Percentiles rank a stretch among this genome's conserved stretches.
These are phyloP conservation scores for Amylostereum chailletii DNA, from an alignment of 1,284 basidiomycete species.

Conservation along the genomic window DNA sequence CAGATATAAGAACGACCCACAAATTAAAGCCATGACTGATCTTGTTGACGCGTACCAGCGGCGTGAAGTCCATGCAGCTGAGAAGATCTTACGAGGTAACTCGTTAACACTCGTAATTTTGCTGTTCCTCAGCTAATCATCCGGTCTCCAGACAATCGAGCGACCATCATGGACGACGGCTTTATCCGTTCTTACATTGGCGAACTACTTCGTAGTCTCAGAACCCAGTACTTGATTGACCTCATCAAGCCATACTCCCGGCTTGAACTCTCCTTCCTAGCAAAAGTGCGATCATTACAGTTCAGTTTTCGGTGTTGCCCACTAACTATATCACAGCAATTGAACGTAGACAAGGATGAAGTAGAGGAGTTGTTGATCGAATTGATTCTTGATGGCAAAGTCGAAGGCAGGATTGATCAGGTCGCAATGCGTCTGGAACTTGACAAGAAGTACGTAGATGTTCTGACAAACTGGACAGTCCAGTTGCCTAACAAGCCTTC, in stretches of 20 bases:
- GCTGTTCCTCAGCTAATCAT: slow-evolving; percentile 5
- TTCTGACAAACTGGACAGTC: background rate
- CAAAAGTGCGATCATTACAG: slow-evolving; percentile 47
- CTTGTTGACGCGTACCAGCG: slow-evolving; percentile 94
- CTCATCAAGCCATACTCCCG: slow-evolving; percentile 96
- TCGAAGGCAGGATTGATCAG: slow-evolving; percentile 94
- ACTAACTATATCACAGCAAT: slow-evolving; percentile 53
- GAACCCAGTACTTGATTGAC: slow-evolving; percentile 96
- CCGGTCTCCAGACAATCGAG: slow-evolving; percentile 64
- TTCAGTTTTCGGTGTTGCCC: background rate
- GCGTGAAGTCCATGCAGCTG: slow-evolving; percentile 91
- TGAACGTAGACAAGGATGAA: slow-evolving; percentile 81
- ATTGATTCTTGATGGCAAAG: slow-evolving; percentile 90
- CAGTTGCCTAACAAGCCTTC: slow-evolving; percentile 1
- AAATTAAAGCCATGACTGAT: slow-evolving; percentile 98
- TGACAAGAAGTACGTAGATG: slow-evolving; percentile 65
- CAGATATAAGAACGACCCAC: slow-evolving; percentile 92
- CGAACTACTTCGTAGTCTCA: slow-evolving; percentile 85
- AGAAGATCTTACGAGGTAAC: slow-evolving; percentile 85
- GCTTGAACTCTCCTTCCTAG: slow-evolving; percentile 85
- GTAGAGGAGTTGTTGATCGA: slow-evolving; percentile 92
- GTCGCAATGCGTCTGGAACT: slow-evolving; percentile 88
- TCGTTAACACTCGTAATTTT: slow-evolving; percentile 2
- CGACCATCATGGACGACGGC: slow-evolving; percentile 90
- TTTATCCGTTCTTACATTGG: slow-evolving; percentile 95